Evolutionary conservation across 495 filamentous ascomycete genomes (phyloP), one percentile per base, ranked within the genome.

Genomic region (Aspergillus biplanus): DNA sequence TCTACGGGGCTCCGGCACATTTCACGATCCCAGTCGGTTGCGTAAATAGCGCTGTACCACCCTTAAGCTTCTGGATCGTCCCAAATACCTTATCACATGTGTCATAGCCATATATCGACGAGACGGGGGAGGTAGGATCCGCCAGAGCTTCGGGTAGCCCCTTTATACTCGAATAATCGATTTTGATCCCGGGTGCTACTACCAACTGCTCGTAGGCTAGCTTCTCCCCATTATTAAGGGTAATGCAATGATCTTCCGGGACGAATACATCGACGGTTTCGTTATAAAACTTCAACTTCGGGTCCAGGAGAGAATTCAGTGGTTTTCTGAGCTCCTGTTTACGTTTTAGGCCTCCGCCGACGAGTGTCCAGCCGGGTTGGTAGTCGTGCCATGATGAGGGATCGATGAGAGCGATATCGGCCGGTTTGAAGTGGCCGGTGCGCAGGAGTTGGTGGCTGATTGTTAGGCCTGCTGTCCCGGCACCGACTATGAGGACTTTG

Each of bases 281-380:
- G 65, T 82, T 79, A 74, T 89, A 89, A 69, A 88, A 82, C 64
- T 85, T 84, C 37, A 89, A 77, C 63, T 87, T 86, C 44, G 83
- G 72, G 63, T 87, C 82, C 34, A 89, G 75, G 18, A 89, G 69
- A 54, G 71, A 71, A 7, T 74, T 70, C 35, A 89, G 71, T 6
- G 82, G 85, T 52, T 75, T 74, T 21, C 80, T 80, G 49, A 88
- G 76, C 4, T 83, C 78, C 44, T 86, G 71, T 34, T 85, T 81
- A 39, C 74, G 76, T 68, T 86, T 88, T 46, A 90, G 78, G 15
- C 87, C 87, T 21, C 86, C 85, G 49, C 85, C 87, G 42, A 89
- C 87, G 4, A 90, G 79, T 12, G 87, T 89, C 87, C 87, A 90
- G 58, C 87, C 87, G 3, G 87, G 87, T 71, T 90, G 87, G 74